Conservation (phyloP, 495 filamentous ascomycete genomes). For the Aspergillus steynii region DNA sequence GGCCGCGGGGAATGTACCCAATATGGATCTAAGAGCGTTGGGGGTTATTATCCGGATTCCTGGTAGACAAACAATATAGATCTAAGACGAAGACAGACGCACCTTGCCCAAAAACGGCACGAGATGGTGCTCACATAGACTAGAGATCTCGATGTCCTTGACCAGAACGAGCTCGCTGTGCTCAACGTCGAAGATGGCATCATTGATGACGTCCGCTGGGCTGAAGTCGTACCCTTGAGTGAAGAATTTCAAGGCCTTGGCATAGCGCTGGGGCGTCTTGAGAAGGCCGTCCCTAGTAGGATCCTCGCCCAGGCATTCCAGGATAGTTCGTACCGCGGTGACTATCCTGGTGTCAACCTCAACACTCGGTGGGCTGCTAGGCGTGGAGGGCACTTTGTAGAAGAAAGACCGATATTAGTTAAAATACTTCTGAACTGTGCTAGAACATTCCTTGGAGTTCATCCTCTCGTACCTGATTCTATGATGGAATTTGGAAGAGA, state of each 20-base stretch:
- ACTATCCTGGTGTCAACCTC: background rate
- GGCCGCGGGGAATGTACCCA: no score
- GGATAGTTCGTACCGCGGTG: conserved; percentile 52
- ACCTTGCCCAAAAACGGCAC: conserved; percentile 86
- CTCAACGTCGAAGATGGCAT: conserved; percentile 82
- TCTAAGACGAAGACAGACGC: background rate
- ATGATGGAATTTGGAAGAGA: no score
- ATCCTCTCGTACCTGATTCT: no score
- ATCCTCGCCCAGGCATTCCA: conserved; percentile 88
- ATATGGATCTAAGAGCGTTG: no score
- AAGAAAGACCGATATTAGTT: no score
- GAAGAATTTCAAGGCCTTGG: conserved; percentile 86
- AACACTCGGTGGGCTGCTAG: background rate
- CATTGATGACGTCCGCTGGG: conserved; percentile 76
- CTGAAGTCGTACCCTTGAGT: conserved; percentile 90
- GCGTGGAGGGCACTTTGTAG: no score
- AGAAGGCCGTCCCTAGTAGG: conserved; percentile 77
- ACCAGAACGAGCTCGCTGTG: conserved; percentile 89
- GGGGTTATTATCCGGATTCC: no score
- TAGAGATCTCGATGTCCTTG: conserved; percentile 88
- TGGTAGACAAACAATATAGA: no score
- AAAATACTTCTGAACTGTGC: no score
- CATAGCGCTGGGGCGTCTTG: conserved; percentile 77
- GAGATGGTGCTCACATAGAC: conserved; percentile 86
- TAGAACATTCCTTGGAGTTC: no score